These are phyloP conservation scores for Puccinia hordei DNA, from an alignment of 1,284 basidiomycete species.

Conservation along the genomic window DNA sequence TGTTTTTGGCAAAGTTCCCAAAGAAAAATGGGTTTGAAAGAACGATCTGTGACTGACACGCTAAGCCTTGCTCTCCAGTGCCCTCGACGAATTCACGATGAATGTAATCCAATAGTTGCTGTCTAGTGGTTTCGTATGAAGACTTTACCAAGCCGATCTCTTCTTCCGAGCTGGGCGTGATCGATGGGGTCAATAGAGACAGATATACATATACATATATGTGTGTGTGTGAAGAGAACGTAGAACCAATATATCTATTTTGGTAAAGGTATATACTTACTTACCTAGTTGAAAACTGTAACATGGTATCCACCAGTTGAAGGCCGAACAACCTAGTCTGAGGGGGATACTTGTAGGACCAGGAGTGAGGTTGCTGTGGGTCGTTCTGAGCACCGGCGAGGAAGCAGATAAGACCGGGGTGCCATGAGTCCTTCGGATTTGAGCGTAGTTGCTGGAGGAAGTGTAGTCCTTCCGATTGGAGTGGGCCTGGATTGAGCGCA, in stretches of 20 bases:
- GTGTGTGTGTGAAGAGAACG: no score
- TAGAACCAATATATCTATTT: neutral
- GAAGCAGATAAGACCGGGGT: slow-evolving; percentile 45
- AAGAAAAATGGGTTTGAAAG: neutral
- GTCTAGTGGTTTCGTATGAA: slow-evolving; percentile 38
- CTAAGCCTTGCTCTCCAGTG: slow-evolving; percentile 26
- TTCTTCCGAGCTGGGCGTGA: slow-evolving; percentile 14
- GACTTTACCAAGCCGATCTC: slow-evolving; percentile 9
- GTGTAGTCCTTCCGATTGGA: slow-evolving; percentile 35
- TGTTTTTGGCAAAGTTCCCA: no score
- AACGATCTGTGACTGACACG: slow-evolving; percentile 14
- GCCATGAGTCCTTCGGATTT: slow-evolving; percentile 44
- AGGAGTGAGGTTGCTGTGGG: neutral
- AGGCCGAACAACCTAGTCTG: slow-evolving; percentile 50
- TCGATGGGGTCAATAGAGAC: neutral
- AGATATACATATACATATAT: neutral
- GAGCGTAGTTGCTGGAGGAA: slow-evolving; percentile 40
- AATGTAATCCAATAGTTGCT: slow-evolving; percentile 49
- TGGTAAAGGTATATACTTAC: neutral
- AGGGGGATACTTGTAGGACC: slow-evolving; percentile 34
- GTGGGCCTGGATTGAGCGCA: slow-evolving; percentile 49
- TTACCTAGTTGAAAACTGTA: slow-evolving; percentile 34
- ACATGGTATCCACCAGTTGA: slow-evolving; percentile 48
- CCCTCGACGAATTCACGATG: slow-evolving; percentile 48
- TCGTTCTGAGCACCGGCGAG: slow-evolving; percentile 18